Evolutionary conservation across 129 eudicot species (phyloP).

Genomic region (Artemisia argyi): DNA sequence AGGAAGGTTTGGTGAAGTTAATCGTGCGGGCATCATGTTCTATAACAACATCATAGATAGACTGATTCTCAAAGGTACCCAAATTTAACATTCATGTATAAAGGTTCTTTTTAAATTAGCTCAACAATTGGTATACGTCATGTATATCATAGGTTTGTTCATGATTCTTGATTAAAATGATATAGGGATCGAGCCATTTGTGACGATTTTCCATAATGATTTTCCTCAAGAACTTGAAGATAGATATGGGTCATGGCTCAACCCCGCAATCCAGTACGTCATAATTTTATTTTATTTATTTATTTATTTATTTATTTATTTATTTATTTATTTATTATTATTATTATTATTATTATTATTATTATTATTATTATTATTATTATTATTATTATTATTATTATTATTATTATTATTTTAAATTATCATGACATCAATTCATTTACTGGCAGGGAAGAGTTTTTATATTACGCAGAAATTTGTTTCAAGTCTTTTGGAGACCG

Average conservation of each 20-base stretch:
- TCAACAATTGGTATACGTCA: neutral
- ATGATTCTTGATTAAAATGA: conserved; percentile 4
- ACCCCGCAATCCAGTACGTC: conserved; percentile 67
- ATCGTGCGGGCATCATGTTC: conserved; percentile 51
- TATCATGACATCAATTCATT: neutral
- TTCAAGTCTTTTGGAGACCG: conserved; percentile 74
- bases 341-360: too few relatives aligned
- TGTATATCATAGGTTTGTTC: neutral
- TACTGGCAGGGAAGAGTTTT: conserved; percentile 68
- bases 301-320: neutral
- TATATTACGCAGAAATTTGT: conserved; percentile 60
- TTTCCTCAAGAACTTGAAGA: conserved; percentile 82
- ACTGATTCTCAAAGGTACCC: conserved; percentile 52
- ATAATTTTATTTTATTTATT: neutral
- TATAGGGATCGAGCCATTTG: conserved; percentile 77
- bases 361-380: too few relatives aligned
- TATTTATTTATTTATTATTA: too few relatives aligned
- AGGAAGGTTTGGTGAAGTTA: conserved; percentile 72
- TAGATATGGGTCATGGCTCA: conserved; percentile 75
- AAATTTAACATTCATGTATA: neutral
- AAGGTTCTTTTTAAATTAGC: neutral
- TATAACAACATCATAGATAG: conserved; percentile 62
- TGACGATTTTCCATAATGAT: conserved; percentile 69
- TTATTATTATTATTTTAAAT: too few relatives aligned
- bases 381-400: too few relatives aligned